Evolutionary conservation across 164 flowering plant species (phyloP).

Genomic region (Warburgia ugandensis): DNA sequence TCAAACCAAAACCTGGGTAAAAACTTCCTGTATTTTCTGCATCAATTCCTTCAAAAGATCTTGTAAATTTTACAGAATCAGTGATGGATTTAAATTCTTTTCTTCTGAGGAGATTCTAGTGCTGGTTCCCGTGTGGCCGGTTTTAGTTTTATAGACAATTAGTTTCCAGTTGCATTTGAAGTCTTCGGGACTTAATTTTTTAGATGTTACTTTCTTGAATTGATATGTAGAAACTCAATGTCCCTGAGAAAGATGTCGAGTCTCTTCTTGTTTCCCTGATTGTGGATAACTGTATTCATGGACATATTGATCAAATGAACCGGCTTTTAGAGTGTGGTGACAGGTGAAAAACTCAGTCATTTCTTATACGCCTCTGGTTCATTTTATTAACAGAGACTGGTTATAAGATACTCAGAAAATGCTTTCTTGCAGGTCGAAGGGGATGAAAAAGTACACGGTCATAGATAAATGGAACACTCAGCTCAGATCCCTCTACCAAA

Average conservation of each 20-base stretch:
- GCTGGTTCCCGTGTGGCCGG: no score
- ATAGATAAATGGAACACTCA: constrained; percentile 97
- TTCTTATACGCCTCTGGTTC: neutral
- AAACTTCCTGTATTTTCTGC: no score
- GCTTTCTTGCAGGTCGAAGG: constrained; percentile 72
- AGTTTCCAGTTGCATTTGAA: no score
- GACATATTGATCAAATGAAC: constrained; percentile 90
- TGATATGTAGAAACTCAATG: constrained; percentile 76
- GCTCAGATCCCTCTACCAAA: constrained; percentile 70
- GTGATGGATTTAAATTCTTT: no score
- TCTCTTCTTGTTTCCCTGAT: constrained; percentile 85
- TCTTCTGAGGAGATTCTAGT: no score
- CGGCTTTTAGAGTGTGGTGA: constrained; percentile 72
- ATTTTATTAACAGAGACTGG: neutral
- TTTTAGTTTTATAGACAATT: no score
- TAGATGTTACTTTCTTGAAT: no score
- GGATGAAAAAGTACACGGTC: constrained; percentile 86
- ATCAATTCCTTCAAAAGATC: no score
- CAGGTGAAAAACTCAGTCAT: constrained; percentile 58
- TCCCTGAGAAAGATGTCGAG: constrained; percentile 93
- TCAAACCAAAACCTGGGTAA: no score
- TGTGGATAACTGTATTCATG: constrained; percentile 78
- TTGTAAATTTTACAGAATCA: no score
- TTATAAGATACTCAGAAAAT: no score
- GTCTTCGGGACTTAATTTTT: no score